Conservation (phyloP, 176 grass and related monocot species). For the Oryza glumipatula region DNA sequence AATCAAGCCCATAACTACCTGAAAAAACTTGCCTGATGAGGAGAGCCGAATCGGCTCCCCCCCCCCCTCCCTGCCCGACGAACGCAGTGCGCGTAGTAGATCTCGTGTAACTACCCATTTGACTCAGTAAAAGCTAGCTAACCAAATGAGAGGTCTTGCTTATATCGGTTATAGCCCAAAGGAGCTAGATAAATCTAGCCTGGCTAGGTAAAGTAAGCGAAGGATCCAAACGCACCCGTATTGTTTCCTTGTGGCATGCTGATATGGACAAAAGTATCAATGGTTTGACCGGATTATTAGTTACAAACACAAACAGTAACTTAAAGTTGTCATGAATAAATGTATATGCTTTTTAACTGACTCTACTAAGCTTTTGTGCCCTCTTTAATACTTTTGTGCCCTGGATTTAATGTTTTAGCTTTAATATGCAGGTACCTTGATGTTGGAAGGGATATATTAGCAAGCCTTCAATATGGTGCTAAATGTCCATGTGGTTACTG, state of each 20-base stretch:
- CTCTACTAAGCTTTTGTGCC: not conserved
- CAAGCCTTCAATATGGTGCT: slow-evolving; percentile 92
- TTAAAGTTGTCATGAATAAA: not conserved
- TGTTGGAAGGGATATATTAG: slow-evolving; percentile 84
- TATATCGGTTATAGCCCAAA: too few species aligned
- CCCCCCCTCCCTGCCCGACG: too few species aligned
- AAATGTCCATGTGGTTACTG: slow-evolving; percentile 96
- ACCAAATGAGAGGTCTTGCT: too few species aligned
- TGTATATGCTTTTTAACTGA: slow-evolving; percentile 13
- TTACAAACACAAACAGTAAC: slow-evolving; percentile 1
- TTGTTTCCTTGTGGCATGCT: slow-evolving; percentile 14
- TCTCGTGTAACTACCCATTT: too few species aligned
- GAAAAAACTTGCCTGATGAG: too few species aligned
- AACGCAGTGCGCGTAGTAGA: too few species aligned
- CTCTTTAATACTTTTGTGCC: not conserved
- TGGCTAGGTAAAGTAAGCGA: too few species aligned
- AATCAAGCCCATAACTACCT: too few species aligned
- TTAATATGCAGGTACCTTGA: slow-evolving; percentile 70
- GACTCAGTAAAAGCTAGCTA: too few species aligned
- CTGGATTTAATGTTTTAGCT: slow-evolving; percentile 12
- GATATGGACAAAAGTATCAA: slow-evolving; percentile 12
- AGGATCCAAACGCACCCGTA: not conserved
- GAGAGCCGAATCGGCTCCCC: too few species aligned
- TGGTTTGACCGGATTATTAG: not conserved
- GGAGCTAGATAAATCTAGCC: too few species aligned